phyloP scores from a whole-genome alignment of 2,329 filamentous ascomycete species.

The Trichoderma sp. region DNA sequence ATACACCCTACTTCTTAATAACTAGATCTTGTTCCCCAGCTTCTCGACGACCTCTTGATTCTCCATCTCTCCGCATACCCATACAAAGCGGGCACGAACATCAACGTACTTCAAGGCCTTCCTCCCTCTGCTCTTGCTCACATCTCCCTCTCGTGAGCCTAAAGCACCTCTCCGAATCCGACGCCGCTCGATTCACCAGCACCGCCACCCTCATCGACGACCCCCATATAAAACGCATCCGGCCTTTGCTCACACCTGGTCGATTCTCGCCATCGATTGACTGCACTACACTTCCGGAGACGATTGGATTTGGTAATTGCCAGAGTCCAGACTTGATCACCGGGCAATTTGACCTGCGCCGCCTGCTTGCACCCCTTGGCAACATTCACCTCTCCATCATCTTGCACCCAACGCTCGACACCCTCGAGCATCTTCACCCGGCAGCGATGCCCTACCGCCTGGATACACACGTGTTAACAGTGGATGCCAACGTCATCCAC shows the following conservation, averaged over 20 bases:
- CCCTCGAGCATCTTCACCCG: constrained; percentile 34
- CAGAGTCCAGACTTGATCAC: constrained; percentile 11
- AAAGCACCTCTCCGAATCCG: constrained; percentile 6
- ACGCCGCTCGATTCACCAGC: constrained; percentile 2
- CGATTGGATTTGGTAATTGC: constrained; percentile 16
- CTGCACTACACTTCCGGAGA: constrained; percentile 18
- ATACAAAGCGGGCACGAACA: constrained; percentile 12
- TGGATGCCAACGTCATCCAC: constrained; percentile 88
- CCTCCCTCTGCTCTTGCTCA: background rate
- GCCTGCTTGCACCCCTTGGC: background rate
- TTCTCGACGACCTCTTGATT: constrained; percentile 19
- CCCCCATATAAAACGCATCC: constrained; percentile 4
- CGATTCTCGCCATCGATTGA: constrained; percentile 6
- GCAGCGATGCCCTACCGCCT: constrained; percentile 75
- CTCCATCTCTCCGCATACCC: constrained; percentile 22
- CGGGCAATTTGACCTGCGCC: background rate
- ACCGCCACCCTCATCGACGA: background rate
- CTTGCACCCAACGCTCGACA: constrained; percentile 33
- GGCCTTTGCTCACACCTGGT: background rate
- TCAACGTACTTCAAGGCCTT: constrained; percentile 4
- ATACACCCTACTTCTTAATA: constrained; percentile 20
- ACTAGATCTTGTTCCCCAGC: constrained; percentile 22
- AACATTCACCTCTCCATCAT: constrained; percentile 14
- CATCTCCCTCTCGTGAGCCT: background rate
- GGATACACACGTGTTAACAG: constrained; percentile 81